phyloP scores from a whole-genome alignment of 164 flowering plant genomes.

The Euptelea pleiosperma region DNA sequence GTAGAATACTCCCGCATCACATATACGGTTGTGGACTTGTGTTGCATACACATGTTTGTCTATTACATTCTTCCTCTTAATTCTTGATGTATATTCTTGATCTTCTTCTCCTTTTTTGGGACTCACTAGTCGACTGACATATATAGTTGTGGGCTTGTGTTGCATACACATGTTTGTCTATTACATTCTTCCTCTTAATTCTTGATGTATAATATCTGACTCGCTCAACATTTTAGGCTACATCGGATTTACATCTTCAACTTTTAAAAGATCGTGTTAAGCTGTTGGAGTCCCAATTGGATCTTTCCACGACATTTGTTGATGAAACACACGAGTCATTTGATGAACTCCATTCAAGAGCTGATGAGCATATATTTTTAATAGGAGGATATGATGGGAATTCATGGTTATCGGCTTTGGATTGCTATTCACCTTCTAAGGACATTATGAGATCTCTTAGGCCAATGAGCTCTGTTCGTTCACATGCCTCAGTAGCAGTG shows the following conservation, averaged over 20 bases:
- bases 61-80: too few species aligned
- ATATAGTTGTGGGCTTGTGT: too few species aligned
- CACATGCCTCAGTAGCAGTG: constrained; percentile 55
- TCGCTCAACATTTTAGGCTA: constrained; percentile 34
- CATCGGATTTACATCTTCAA: constrained; percentile 46
- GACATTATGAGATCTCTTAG: constrained; percentile 47
- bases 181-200: too few species aligned
- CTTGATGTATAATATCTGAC: background rate
- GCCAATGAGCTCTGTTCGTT: constrained; percentile 64
- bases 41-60: too few species aligned
- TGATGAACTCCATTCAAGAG: too few species aligned
- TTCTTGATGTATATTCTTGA: background rate
- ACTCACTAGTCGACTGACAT: too few species aligned
- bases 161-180: too few species aligned
- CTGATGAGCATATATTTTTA: constrained; percentile 42
- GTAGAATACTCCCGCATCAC: too few species aligned
- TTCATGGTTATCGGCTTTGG: constrained; percentile 55
- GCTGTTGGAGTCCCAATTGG: constrained; percentile 32
- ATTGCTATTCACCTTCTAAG: constrained; percentile 51
- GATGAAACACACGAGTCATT: constrained; percentile 20
- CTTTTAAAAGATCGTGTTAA: constrained; percentile 36
- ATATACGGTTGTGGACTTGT: too few species aligned
- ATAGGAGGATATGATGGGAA: constrained; percentile 78
- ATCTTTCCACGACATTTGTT: constrained; percentile 12
- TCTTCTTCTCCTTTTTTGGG: too few species aligned